These are phyloP conservation scores for Lachnellula occidentalis DNA, from an alignment of 2,329 filamentous ascomycete genomes.

Conservation along the genomic window DNA sequence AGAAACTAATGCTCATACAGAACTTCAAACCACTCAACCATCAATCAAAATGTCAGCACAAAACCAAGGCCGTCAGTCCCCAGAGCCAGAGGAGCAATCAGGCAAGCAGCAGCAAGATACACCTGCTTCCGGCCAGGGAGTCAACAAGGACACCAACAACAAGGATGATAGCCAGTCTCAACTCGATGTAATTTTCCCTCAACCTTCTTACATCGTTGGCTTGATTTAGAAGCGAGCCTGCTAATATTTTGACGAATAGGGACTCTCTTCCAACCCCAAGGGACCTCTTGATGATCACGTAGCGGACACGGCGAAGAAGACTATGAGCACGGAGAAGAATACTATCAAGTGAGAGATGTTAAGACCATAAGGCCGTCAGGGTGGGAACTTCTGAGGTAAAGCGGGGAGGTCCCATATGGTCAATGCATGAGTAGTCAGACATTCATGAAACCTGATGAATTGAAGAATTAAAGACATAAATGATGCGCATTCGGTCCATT, in stretches of 20 bases:
- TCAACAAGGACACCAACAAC: conserved; percentile 46
- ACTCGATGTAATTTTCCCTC: conserved; percentile 38
- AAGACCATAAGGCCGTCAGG: too few species aligned
- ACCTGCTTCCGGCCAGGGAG: conserved; percentile 52
- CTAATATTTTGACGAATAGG: conserved; percentile 30
- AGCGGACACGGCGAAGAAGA: conserved; percentile 43
- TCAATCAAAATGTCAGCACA: conserved; percentile 32
- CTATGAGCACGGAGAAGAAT: conserved; percentile 5
- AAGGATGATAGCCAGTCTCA: conserved; percentile 47
- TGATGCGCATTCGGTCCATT: too few species aligned
- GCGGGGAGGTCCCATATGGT: too few species aligned
- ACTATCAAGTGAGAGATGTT: too few species aligned
- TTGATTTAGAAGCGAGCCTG: background rate
- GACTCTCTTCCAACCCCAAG: conserved; percentile 60
- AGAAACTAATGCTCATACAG: background rate
- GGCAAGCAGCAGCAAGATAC: conserved; percentile 57
- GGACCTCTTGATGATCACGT: conserved; percentile 56
- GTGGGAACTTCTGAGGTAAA: too few species aligned
- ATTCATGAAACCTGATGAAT: too few species aligned
- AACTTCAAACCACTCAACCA: background rate
- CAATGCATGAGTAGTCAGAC: too few species aligned
- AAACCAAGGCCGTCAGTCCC: conserved; percentile 73
- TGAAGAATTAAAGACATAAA: too few species aligned
- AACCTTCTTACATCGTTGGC: background rate
- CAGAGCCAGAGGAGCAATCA: conserved; percentile 62